Evolutionary conservation across 805 yeast genomes (phyloP), one percentile per base, ranked within the genome.

Genomic region (Starmerella powellii): DNA sequence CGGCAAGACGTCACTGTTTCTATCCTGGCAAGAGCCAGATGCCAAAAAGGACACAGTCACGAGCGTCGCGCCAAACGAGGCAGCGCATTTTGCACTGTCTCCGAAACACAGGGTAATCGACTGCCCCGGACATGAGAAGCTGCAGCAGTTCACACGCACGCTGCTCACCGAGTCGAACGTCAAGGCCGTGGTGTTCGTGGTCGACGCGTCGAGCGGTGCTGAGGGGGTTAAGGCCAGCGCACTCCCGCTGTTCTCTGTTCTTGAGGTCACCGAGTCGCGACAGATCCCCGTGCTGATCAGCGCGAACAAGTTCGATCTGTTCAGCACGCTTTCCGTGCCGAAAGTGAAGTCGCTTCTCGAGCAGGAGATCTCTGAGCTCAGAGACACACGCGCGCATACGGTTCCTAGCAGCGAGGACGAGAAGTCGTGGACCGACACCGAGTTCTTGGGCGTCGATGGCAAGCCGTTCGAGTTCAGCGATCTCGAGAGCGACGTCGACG

Each of bases 51-150:
- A 34, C 8, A 52, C 54, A 3, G 48, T 50, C 11, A 43, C 52
- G n/a, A 44, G 50, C 37, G 26, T 38, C 5, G n/a, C 19, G 16
- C 50, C 52, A 8, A 50, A 52, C 32, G 27, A 16, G 21, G 17
- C 27, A 52, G 28, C 28, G 8, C 2, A 12, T 1, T 42, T 43
- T 18, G 15, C 31, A 2, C 26, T 23, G 6, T 8, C 29, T 1
- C 36, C 41, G 5, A 10, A 3, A 8, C 8, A 29, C 16, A 32
- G 67, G 47, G 59, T 87, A 31, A 68, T 80, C 39, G 97, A 88
- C 55, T 76, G 76, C 48, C 98, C 98, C 2, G 95, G 96, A n/a
- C 86, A 81, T 62, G 63, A 72, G 42, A 85, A 84, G 60, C 73
- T 87, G 51, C 73, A 72, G 41, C 72, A 74, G 44, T 63, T 78